Base-by-base conservation (phyloP, 768 basidiomycete species). In the Pleurotus giganteus region DNA sequence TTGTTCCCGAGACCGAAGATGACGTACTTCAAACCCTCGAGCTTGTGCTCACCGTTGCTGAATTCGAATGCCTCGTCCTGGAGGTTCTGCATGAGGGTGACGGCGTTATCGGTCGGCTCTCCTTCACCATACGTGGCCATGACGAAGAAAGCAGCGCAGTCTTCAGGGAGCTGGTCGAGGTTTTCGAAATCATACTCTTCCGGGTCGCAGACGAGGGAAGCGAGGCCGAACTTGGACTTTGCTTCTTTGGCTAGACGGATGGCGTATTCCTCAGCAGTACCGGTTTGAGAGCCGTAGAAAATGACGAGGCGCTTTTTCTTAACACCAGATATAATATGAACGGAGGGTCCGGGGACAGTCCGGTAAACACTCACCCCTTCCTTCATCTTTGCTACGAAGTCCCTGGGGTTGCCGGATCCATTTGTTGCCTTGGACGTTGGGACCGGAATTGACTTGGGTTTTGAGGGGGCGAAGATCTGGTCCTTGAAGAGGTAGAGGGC, bases 111-210 rank as follows among this genome's bases (percentile, higher is more conserved):
- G 9, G 96, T 98, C 28, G 96, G 96, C 70, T 99, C 96, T 55
- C 96, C 96, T 75, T 99, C 96, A 59, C 96, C 96, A 64, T 99
- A 99, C 11, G 96, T 98, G 9, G 96, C 96, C 85, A 98, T 82
- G 63, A 95, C 93, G 67, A 99, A 98, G 71, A 99, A 85, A 54
- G 86, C 92, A 17, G 87, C 89, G 59, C 81, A 86, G 69, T 94
- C 88, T 61, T 89, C 88, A 0, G 97, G 91, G 26, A 98, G 69
- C 66, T 87, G 79, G 71, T 98, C 96, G 58, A 98, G 85, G 69
- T 90, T 94, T 68, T 95, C 93, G 66, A 98, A 98, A 67, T 98
- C 97, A 69, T 98, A 98, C 71, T 99, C 96, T 70, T 99, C 97
- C 2, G 95, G 94, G 66, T 99, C 96, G 65, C 94, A 97, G 13